phyloP scores from a whole-genome alignment of 352 stramenopile species.

The Peronospora farinosa region DNA sequence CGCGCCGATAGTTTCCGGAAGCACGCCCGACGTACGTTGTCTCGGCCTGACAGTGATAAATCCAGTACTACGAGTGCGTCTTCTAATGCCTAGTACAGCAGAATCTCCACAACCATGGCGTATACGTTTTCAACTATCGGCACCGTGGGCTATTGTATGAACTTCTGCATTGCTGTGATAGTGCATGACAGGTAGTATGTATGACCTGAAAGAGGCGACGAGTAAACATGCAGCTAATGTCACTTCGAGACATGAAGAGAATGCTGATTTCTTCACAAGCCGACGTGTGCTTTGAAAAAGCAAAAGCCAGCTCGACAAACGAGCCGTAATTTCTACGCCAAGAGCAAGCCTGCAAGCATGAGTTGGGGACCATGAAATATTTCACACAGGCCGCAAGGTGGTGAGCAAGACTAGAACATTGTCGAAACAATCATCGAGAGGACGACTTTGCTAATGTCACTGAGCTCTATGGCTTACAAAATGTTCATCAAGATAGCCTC shows the following conservation, averaged over 20 bases:
- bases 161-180: not conserved
- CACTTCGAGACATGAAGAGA: not conserved
- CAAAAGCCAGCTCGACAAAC: slow-evolving; percentile 24
- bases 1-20: slow-evolving; percentile 43
- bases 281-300: slow-evolving; percentile 31
- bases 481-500: slow-evolving; percentile 42
- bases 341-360: slow-evolving; percentile 47
- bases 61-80: slow-evolving; percentile 15
- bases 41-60: slow-evolving; percentile 18
- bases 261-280: not conserved
- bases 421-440: slow-evolving; percentile 34
- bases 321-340: slow-evolving; percentile 58
- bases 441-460: slow-evolving; percentile 38
- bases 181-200: not conserved
- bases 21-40: slow-evolving; percentile 29
- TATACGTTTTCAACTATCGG: not conserved
- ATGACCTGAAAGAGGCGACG: not conserved
- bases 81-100: slow-evolving; percentile 19
- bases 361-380: slow-evolving; percentile 50
- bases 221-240: not conserved
- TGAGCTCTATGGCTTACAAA: slow-evolving; percentile 45
- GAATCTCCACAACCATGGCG: not conserved
- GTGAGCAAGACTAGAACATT: not conserved
- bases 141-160: not conserved
- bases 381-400: slow-evolving; percentile 42